Evolutionary conservation across 208 protist genomes (phyloP), one percentile per base, ranked within the genome.

Genomic region (Tritrichomonas foetus): DNA sequence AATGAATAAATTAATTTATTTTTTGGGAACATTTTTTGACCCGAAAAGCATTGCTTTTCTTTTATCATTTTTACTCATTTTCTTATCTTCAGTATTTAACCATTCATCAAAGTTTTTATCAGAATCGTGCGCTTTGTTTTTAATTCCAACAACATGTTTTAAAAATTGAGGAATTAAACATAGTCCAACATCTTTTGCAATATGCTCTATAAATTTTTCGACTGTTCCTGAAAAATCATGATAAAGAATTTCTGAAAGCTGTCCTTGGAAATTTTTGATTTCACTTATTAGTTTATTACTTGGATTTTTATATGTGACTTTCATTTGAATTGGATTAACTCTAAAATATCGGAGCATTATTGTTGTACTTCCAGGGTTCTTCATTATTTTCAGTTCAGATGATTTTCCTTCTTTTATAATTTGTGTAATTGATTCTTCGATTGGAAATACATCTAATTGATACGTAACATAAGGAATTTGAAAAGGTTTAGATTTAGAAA

Each of bases 221-320:
- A 89, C 33, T 16, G 41, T 57, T 89, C n/a, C 47, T 41, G 41
- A 57, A 1, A 89, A 57, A 57, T 89, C 78, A 3, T 89, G 78
- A 39, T 89, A 89, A 39, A 89, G 33, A 39, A 89, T 89, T 27
- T 57, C 78, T 39, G 33, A 14, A n/a, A 53, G 57, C 39, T 57
- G 16, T 11, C 78, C 78, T 39, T 89, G 25, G 78, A 89, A 89
- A 27, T 89, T 47, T 16, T 44, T 53, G 41, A 89, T 89, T 9
- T 57, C 25, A 13, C 3, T 8, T 27, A 89, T 89, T 0, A 89
- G 20, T 1, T 44, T 53, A 61, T 61, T 61, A 8, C 57, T 47
- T 41, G 44, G 41, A 39, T 89, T 89, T n/a, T 89, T 53, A 50
- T 89, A 89, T 53, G 78, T 57, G 25, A 89, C 20, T n/a, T 89